Percentiles rank a stretch among this genome's conserved stretches.
Evolutionary conservation across 805 yeast genomes (phyloP).

Genomic region (Wickerhamomyces pijperi): DNA sequence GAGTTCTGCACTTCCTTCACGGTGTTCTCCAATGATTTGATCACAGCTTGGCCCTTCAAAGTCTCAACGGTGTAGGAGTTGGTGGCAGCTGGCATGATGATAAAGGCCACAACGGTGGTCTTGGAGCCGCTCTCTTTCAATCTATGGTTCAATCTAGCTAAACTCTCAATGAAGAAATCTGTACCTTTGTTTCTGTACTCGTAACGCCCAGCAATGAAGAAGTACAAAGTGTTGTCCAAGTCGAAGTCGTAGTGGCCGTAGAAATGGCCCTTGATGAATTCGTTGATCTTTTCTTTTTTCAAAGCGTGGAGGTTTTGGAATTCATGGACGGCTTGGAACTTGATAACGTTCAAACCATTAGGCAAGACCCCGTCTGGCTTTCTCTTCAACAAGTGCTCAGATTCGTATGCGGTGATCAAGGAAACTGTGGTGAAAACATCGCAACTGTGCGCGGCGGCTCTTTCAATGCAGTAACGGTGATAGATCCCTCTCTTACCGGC

Average conservation of each 20-base stretch:
- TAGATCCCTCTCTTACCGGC: conserved; percentile 97
- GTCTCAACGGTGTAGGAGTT: conserved; percentile 94
- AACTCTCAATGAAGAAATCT: conserved; percentile 84
- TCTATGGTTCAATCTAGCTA: conserved; percentile 84
- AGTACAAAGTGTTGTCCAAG: conserved; percentile 84
- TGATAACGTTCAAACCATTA: conserved; percentile 89
- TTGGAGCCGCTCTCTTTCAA: conserved; percentile 74
- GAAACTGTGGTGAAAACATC: conserved; percentile 97
- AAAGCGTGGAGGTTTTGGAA: conserved; percentile 93
- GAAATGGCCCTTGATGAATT: conserved; percentile 92
- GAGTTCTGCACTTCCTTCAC: conserved; percentile 78
- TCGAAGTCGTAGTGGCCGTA: conserved; percentile 95
- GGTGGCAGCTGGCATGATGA: conserved; percentile 95
- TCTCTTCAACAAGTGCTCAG: conserved; percentile 85
- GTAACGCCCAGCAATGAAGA: conserved; percentile 94
- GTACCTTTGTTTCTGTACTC: conserved; percentile 96
- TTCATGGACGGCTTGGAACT: conserved; percentile 95
- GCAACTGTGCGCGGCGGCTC: conserved; percentile 91
- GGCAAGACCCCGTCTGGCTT: conserved; percentile 98
- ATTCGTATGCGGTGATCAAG: conserved; percentile 92
- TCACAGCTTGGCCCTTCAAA: conserved; percentile 90
- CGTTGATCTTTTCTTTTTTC: conserved; percentile 84
- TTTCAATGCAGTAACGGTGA: conserved; percentile 92
- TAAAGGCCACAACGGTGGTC: conserved; percentile 91
- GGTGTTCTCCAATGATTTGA: conserved; percentile 80